These are phyloP conservation scores for Cyberlindnera xylosilytica DNA, from an alignment of 805 yeast species.

Conservation along the genomic window DNA sequence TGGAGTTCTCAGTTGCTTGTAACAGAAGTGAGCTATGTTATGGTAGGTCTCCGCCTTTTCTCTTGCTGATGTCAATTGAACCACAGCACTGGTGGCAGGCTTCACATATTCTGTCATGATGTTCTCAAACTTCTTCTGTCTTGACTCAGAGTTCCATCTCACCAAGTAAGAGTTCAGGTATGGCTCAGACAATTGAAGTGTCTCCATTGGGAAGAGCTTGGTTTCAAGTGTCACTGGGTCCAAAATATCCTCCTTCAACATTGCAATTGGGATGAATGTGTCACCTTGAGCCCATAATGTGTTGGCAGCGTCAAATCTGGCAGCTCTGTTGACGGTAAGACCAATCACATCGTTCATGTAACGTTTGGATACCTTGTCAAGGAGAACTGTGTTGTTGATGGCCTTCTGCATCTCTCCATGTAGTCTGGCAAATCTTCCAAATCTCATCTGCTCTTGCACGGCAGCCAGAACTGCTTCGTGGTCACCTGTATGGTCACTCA, in stretches of 20 bases:
- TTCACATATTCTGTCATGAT: slow-evolving; percentile 58
- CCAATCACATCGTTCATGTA: slow-evolving; percentile 12
- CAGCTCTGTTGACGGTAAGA: slow-evolving; percentile 9
- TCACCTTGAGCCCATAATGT: slow-evolving; percentile 67
- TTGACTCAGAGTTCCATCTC: slow-evolving; percentile 69
- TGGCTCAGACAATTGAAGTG: slow-evolving; percentile 22
- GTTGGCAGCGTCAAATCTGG: slow-evolving; percentile 47
- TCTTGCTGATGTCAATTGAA: slow-evolving; percentile 19
- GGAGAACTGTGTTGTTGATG: slow-evolving; percentile 44
- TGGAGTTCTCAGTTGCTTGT: slow-evolving; percentile 50
- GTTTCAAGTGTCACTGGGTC: slow-evolving; percentile 8
- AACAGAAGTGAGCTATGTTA: slow-evolving; percentile 71
- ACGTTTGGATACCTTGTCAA: slow-evolving; percentile 33
- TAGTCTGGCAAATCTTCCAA: slow-evolving; percentile 39
- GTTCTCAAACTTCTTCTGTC: slow-evolving; percentile 59
- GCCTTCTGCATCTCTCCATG: slow-evolving; percentile 45
- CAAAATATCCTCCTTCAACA: slow-evolving; percentile 37
- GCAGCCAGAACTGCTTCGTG: slow-evolving; percentile 25
- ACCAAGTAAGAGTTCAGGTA: slow-evolving; percentile 42
- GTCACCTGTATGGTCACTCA: not conserved
- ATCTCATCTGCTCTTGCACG: slow-evolving; percentile 38
- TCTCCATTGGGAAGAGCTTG: slow-evolving; percentile 3
- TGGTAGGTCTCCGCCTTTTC: slow-evolving; percentile 48
- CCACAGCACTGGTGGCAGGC: slow-evolving; percentile 23
- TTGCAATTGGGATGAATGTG: slow-evolving; percentile 53